Base-by-base conservation (phyloP, 2,329 filamentous ascomycete genomes). In the Pseudogymnoascus sp. region DNA sequence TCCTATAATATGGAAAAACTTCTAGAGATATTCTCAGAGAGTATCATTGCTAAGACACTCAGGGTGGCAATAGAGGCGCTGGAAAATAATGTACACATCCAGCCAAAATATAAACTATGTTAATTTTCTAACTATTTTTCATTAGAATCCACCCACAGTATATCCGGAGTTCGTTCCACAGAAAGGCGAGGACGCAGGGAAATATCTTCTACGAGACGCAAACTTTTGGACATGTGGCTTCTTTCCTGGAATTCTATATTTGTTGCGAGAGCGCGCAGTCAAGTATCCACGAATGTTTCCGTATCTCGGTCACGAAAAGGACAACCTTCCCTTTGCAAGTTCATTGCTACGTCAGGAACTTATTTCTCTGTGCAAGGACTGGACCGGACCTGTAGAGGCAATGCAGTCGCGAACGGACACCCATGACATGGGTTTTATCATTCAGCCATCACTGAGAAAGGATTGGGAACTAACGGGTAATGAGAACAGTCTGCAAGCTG, bases 391-490 rank as follows among this genome's bases (percentile, higher is more conserved):
- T 0, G 67, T 79, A 0, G 75, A 76, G 65, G 22, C 63, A 33
- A 72, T 74, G 65, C 72, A 74, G 16, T 69, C 65, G 65, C 75
- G 78, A 4, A 81, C 75, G 3, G 79, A 82, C 62, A 84, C 81
- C 0, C 82, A 84, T 62, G 81, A 84, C 59, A 77, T 84, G 72
- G 79, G 78, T 0, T 84, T 84, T 66, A 82, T 84, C 66, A 78
- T 83, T 3, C 76, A 79, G 22, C 81, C 81, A 0, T 78, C 78
- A 1, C 72, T 81, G 61, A 78, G 78, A 38, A 77, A 77, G 12
- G 75, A 78, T 3, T 83, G 79, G 78, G 78, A 82, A 38, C 70
- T 82, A 5, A 74, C 75, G 0, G 73, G 75, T 0, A 76, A 79
- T 43, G 56, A 65, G 2, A 62, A 72, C 22, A 78, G 77, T 26